Base-by-base conservation (phyloP, 331 rosid genomes). In the Cydonia oblonga region DNA sequence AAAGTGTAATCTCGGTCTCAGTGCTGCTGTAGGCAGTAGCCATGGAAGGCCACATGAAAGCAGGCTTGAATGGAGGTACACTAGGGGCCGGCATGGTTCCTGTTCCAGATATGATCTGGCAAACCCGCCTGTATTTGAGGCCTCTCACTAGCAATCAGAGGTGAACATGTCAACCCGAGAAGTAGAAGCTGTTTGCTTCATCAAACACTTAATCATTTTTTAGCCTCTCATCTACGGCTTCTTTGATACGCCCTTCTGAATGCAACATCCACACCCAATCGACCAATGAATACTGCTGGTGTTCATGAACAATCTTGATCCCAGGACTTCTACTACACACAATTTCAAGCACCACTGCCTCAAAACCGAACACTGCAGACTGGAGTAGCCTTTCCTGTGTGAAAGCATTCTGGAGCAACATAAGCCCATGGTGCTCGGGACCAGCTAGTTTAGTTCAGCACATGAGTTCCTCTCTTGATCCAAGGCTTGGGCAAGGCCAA, bases 381-480 rank as follows among this genome's bases (percentile, higher is more conserved):
- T 4, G 84, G 90, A n/a, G 87, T 73, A 16, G 87, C 87, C 72
- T 46, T 81, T 4, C 90, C 87, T 29, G 83, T 80, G 68, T 86
- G 90, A 82, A 86, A 86, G 75, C 90, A 83, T 69, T 86, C 90
- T 0, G 86, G 90, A 51, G 87, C 87, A 40, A 81, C 90, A 58
- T 86, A 83, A 38, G 20, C 90, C 90, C 70, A 81, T 71, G 33
- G 90, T 86, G 71, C 90, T 87, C 0, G 82, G 68, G 19, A 86
- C 81, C 84, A 8, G 79, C 74, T 61, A 58, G n/a, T 42, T 69
- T 19, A 83, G 78, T 68, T 86, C 90, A 14, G 87, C 87, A 64
- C 81, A 83, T 1, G 90, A 86, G 75, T 81, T 86, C 66, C 84
- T 78, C 58, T 83, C 86, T 15, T 77, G 75, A 7, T 86, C 90